Evolutionary conservation across 225 moss, liverwort and hornwort genomes (phyloP), one percentile per base, ranked within the genome.

Genomic region (Marchantia paleacea): DNA sequence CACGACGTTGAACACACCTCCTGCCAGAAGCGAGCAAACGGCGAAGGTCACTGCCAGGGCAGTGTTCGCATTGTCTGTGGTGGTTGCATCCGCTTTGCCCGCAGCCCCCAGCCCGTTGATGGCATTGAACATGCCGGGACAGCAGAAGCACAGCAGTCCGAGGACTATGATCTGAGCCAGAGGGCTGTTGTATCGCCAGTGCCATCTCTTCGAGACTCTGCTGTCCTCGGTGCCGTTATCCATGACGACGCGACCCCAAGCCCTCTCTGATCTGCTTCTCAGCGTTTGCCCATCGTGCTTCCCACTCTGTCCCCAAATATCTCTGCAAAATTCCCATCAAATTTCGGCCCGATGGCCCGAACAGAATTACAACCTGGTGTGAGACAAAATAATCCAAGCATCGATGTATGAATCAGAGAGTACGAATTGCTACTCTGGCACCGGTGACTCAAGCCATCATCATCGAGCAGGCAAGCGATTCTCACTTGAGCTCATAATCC

Each of bases 71-170:
- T 97, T 93, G 65, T 97, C 97, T 24, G 97, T 97, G 68, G 90
- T 87, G 8, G 90, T 89, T 4, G 96, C 83, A 60, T 94, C 85
- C 0, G 88, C 80, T 81, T 97, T 94, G 71, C 96, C 96, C 24
- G 83, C 94, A 0, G 93, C 96, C 16, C 96, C 96, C 12, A 97
- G 85, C 39, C 96, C 96, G 80, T 93, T 93, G 81, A 97, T 84
- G 68, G 97, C 97, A 69, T 94, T 94, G 87, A 94, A 93, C 96
- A 94, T 97, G 52, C 94, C 97, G 12, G 94, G 94, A 75, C 93
- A 85, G 82, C 93, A 92, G 85, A 97, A 97, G 81, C 91, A 94
- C 5, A 97, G 83, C 47, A 92, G 10, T 54, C 94, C 96, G 57
- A 97, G 85, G 18, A 94, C 73, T 20, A 85, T 60, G 64, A 91